phyloP scores from a whole-genome alignment of 768 basidiomycete species.

The Nidularia sp. region DNA sequence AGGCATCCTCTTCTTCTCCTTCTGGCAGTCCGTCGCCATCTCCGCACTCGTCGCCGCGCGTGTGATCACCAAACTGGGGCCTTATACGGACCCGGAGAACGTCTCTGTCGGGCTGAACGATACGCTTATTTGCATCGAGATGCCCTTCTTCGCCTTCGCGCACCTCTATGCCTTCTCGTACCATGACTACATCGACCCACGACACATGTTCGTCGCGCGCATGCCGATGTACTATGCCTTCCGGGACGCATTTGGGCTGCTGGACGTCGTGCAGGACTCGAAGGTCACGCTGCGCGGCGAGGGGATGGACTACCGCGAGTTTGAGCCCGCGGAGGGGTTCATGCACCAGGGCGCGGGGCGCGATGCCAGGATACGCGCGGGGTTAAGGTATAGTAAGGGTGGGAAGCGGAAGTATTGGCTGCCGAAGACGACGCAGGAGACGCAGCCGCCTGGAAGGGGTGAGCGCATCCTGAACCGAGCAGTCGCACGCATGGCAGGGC shows the following conservation, averaged over 20 bases:
- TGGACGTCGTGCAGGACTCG: constrained; percentile 85
- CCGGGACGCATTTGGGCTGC: constrained; percentile 81
- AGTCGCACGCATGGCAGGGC: constrained; percentile 35
- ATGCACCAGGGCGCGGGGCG: constrained; percentile 89
- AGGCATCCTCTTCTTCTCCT: constrained; percentile 96
- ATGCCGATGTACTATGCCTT: constrained; percentile 87
- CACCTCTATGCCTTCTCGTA: constrained; percentile 95
- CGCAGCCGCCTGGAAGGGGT: constrained; percentile 30
- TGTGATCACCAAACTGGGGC: constrained; percentile 73
- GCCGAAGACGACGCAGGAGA: constrained; percentile 53
- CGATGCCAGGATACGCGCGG: constrained; percentile 85
- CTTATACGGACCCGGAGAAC: constrained; percentile 83
- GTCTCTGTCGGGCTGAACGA: constrained; percentile 91
- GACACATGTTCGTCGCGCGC: constrained; percentile 67
- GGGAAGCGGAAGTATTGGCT: constrained; percentile 96
- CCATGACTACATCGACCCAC: constrained; percentile 73
- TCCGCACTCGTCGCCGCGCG: constrained; percentile 85
- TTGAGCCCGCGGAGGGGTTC: constrained; percentile 91
- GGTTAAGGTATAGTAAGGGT: constrained; percentile 87
- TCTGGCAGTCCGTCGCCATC: constrained; percentile 91
- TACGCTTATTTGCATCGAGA: constrained; percentile 90
- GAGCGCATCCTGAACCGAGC: constrained; percentile 38
- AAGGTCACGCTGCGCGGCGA: constrained; percentile 79
- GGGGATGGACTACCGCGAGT: constrained; percentile 94
- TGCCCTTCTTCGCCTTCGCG: constrained; percentile 95